Evolutionary conservation across 2,329 filamentous ascomycete genomes (phyloP).

Genomic region (Penicillium olsonii): DNA sequence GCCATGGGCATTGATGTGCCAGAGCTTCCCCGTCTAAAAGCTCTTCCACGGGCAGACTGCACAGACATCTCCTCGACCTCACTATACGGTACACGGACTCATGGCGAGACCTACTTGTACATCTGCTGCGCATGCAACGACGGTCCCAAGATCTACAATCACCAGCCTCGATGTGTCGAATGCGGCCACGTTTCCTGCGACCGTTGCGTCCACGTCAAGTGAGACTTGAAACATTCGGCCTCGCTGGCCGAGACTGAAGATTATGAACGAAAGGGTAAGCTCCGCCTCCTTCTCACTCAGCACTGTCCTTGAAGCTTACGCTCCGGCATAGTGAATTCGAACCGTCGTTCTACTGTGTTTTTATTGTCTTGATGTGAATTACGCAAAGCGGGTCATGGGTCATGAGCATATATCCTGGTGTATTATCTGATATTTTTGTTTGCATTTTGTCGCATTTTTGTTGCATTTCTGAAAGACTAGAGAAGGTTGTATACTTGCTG

Average conservation of each 20-base stretch:
- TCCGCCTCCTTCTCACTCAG: constrained; percentile 6
- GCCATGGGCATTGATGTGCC: constrained; percentile 11
- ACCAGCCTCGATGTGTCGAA: constrained; percentile 34
- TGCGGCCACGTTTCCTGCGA: constrained; percentile 37
- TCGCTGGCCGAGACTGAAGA: constrained; percentile 6
- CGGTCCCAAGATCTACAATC: constrained; percentile 40
- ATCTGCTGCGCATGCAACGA: constrained; percentile 43
- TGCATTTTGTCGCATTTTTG: constrained; percentile 4
- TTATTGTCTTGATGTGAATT: constrained; percentile 4
- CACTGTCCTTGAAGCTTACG: constrained; percentile 8
- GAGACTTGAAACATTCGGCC: constrained; percentile 9
- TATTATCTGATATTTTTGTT: constrained; percentile 14
- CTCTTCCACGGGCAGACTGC: constrained; percentile 10
- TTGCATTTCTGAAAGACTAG: constrained; percentile 3
- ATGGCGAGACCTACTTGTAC: constrained; percentile 31
- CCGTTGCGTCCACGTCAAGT: constrained; percentile 34
- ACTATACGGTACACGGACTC: constrained; percentile 7
- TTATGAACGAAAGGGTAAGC: constrained; percentile 16
- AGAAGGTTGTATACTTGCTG: constrained; percentile 22
- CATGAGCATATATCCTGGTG: constrained; percentile 11
- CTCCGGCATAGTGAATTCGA: constrained; percentile 13
- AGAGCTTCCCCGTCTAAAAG: constrained; percentile 16
- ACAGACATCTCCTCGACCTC: not conserved
- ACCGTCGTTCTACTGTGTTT: constrained; percentile 8
- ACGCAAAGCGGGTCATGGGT: constrained; percentile 5